phyloP scores from a whole-genome alignment of 352 stramenopile species.

The Thalassiosira tumida region DNA sequence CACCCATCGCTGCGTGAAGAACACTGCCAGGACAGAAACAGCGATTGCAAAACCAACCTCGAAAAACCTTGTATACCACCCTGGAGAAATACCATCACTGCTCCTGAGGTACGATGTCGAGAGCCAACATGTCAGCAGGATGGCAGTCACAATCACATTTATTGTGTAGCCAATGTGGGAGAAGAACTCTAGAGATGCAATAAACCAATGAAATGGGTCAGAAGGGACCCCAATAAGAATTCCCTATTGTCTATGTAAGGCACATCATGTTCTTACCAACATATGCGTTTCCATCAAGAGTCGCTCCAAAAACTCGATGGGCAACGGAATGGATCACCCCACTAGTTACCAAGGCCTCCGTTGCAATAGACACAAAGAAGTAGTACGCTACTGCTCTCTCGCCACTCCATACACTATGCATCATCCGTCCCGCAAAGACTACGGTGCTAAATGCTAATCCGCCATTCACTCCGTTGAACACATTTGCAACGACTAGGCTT shows the following conservation, averaged over 20 bases:
- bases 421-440: background rate
- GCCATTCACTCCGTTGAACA: constrained; percentile 44
- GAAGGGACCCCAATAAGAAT: too few relatives aligned
- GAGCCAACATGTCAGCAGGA: background rate
- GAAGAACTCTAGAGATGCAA: constrained; percentile 12
- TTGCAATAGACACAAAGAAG: constrained; percentile 30
- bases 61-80: background rate
- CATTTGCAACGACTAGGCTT: constrained; percentile 28
- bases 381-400: background rate
- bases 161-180: constrained; percentile 11
- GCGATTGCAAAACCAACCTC: constrained; percentile 1
- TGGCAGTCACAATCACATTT: constrained; percentile 4
- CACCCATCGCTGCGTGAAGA: constrained; percentile 31
- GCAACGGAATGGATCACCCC: constrained; percentile 45
- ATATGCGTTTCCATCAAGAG: constrained; percentile 27
- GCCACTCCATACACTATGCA: background rate
- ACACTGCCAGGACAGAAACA: background rate
- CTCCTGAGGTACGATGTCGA: background rate
- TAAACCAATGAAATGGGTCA: too few relatives aligned
- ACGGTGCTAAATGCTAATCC: constrained; percentile 12
- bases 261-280: too few relatives aligned
- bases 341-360: constrained; percentile 32
- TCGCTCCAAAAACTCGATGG: constrained; percentile 33
- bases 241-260: too few relatives aligned
- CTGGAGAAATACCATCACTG: background rate